Conservation (phyloP, 2,329 filamentous ascomycete species). For the Exophiala viscosa region DNA sequence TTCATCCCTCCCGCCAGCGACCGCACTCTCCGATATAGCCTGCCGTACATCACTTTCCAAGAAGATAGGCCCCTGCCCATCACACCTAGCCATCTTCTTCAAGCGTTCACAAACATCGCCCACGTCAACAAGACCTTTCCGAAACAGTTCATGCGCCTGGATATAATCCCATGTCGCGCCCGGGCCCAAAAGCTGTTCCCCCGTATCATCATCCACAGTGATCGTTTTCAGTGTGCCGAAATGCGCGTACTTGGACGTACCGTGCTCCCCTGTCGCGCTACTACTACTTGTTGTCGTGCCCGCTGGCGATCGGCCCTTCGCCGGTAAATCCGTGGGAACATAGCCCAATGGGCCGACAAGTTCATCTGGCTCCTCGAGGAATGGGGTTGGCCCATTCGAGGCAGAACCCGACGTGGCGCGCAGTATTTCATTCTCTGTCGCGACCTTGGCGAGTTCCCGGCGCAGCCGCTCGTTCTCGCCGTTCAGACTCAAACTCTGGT, state of each 20-base stretch:
- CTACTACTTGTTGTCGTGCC: background rate
- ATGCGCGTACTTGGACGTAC: conserved; percentile 29
- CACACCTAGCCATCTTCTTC: conserved; percentile 71
- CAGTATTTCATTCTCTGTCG: conserved; percentile 89
- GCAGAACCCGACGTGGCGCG: conserved; percentile 63
- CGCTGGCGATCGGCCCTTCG: conserved; percentile 43
- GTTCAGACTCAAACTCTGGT: conserved; percentile 66
- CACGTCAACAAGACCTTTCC: conserved; percentile 74
- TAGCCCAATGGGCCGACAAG: conserved; percentile 65
- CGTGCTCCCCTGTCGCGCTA: conserved; percentile 33
- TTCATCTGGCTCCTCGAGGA: conserved; percentile 25
- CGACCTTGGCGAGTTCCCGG: conserved; percentile 74
- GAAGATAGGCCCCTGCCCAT: conserved; percentile 85
- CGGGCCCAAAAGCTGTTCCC: conserved; percentile 67
- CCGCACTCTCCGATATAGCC: conserved; percentile 75
- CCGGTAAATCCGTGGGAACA: conserved; percentile 69
- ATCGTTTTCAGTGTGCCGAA: conserved; percentile 22
- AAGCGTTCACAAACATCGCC: conserved; percentile 74
- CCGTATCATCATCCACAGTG: conserved; percentile 55
- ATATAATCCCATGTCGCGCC: conserved; percentile 88
- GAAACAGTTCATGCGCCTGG: conserved; percentile 72
- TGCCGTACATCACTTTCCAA: conserved; percentile 68
- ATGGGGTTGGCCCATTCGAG: conserved; percentile 27
- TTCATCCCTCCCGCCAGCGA: conserved; percentile 69
- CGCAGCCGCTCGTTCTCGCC: conserved; percentile 85